Evolutionary conservation across 164 flowering plant genomes (phyloP).

Genomic region (Annona cherimola): DNA sequence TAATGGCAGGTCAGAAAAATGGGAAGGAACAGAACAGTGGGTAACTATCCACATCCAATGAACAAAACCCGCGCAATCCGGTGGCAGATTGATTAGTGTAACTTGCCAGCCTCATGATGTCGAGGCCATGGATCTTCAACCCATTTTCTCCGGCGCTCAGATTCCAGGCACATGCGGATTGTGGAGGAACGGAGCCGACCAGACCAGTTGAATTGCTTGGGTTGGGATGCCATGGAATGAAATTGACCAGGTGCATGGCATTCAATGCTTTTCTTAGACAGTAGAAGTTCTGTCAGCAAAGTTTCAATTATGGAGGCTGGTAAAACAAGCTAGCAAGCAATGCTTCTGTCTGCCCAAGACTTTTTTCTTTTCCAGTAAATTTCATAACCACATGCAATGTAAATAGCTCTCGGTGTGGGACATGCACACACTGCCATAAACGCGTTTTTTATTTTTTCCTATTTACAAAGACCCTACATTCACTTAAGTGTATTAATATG

Average conservation of each 20-base stretch:
- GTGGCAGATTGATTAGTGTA: background rate
- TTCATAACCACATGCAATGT: background rate
- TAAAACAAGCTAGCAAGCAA: background rate
- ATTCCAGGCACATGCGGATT: background rate
- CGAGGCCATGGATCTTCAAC: background rate
- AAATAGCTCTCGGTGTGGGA: too few relatives aligned
- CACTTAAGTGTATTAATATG: too few relatives aligned
- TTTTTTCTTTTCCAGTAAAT: background rate
- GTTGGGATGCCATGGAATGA: background rate
- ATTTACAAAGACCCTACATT: too few relatives aligned
- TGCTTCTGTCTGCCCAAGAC: background rate
- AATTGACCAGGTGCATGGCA: background rate
- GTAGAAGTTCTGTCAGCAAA: background rate
- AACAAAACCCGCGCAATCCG: background rate
- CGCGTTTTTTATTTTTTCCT: too few relatives aligned
- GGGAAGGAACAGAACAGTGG: background rate
- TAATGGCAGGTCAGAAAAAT: background rate
- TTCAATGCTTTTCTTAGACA: background rate
- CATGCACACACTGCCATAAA: too few relatives aligned
- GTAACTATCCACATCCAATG: background rate
- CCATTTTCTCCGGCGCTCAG: background rate
- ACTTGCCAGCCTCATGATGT: background rate
- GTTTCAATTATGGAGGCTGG: background rate
- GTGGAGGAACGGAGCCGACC: background rate
- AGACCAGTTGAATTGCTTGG: background rate